Percentiles rank a stretch among this genome's conserved stretches.
phyloP scores from a whole-genome alignment of 257 asterid species.

The Eustoma russellianum region DNA sequence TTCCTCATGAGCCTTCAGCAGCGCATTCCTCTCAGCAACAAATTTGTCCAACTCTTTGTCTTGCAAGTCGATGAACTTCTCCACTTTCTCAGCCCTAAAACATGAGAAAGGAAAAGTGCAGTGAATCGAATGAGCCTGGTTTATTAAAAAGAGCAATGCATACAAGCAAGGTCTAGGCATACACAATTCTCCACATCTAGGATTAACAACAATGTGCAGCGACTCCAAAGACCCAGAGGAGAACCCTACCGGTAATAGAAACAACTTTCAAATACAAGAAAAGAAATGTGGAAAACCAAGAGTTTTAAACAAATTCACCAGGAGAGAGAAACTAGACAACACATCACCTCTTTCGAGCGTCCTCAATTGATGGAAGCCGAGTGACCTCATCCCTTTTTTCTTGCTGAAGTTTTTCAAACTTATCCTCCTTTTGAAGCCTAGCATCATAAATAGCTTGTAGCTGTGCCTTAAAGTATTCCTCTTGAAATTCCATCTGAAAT shows the following conservation, averaged over 20 bases:
- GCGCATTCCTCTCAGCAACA: slow-evolving; percentile 18
- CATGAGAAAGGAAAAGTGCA: background rate
- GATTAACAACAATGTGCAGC: too few relatives aligned
- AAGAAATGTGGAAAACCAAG: background rate
- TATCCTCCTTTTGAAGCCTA: slow-evolving; percentile 44
- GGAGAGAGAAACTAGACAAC: background rate
- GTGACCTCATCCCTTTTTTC: slow-evolving; percentile 32
- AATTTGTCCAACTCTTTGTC: slow-evolving; percentile 36
- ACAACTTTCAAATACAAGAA: background rate
- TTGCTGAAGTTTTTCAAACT: slow-evolving; percentile 46
- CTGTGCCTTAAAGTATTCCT: slow-evolving; percentile 36
- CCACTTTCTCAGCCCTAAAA: slow-evolving; percentile 35
- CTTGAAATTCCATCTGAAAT: slow-evolving; percentile 67
- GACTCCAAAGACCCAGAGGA: background rate
- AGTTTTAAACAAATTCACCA: background rate
- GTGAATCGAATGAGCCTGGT: background rate
- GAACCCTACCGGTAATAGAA: too few relatives aligned
- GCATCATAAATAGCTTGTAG: slow-evolving; percentile 30
- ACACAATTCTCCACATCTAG: too few relatives aligned
- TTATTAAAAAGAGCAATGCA: background rate
- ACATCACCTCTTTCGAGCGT: slow-evolving; percentile 37
- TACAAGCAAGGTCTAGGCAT: background rate
- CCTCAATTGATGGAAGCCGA: slow-evolving; percentile 29
- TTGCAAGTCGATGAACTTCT: slow-evolving; percentile 28
- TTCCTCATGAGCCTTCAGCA: slow-evolving; percentile 30